These are phyloP conservation scores for Codiaeum variegatum DNA, from an alignment of 441 rosid species.

Conservation along the genomic window DNA sequence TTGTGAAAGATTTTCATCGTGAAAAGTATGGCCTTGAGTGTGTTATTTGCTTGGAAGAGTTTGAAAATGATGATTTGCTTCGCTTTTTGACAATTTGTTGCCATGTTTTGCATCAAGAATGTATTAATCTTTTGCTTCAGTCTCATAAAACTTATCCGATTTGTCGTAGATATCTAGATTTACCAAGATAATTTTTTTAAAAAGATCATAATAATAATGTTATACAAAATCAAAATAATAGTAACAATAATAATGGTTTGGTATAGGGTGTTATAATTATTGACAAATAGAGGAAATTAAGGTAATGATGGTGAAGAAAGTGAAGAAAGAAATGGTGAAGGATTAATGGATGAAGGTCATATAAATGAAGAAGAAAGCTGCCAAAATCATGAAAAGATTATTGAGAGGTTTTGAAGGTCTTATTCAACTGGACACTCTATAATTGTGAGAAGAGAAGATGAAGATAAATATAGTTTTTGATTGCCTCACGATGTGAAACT, in stretches of 20 bases:
- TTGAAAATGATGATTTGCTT: slow-evolving; percentile 51
- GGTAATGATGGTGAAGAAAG: slow-evolving; percentile 11
- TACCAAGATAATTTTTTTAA: slow-evolving; percentile 35
- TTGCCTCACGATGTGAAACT: slow-evolving; percentile 50
- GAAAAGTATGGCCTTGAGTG: slow-evolving; percentile 72
- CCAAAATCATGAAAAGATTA: background rate
- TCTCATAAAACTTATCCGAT: slow-evolving; percentile 82
- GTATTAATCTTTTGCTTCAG: slow-evolving; percentile 78
- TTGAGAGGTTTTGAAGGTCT: slow-evolving; percentile 47
- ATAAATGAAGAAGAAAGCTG: background rate
- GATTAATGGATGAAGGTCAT: background rate
- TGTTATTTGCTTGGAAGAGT: slow-evolving; percentile 74
- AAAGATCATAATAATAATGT: slow-evolving; percentile 26
- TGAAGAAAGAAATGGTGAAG: slow-evolving; percentile 17
- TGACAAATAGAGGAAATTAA: slow-evolving; percentile 34
- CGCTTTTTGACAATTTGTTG: slow-evolving; percentile 65
- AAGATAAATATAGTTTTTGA: slow-evolving; percentile 48
- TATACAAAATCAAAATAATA: slow-evolving; percentile 5
- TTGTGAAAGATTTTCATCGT: slow-evolving; percentile 50
- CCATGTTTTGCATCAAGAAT: slow-evolving; percentile 80
- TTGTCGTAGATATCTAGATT: slow-evolving; percentile 67
- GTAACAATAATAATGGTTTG: slow-evolving; percentile 12
- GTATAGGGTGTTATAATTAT: slow-evolving; percentile 35
- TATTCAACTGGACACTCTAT: slow-evolving; percentile 81
- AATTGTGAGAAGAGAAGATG: slow-evolving; percentile 26